A percentile compares a stretch with the other conserved stretches of the same genome.
Conservation (phyloP, 495 filamentous ascomycete genomes). For the Beverwykella pulmonaria region DNA sequence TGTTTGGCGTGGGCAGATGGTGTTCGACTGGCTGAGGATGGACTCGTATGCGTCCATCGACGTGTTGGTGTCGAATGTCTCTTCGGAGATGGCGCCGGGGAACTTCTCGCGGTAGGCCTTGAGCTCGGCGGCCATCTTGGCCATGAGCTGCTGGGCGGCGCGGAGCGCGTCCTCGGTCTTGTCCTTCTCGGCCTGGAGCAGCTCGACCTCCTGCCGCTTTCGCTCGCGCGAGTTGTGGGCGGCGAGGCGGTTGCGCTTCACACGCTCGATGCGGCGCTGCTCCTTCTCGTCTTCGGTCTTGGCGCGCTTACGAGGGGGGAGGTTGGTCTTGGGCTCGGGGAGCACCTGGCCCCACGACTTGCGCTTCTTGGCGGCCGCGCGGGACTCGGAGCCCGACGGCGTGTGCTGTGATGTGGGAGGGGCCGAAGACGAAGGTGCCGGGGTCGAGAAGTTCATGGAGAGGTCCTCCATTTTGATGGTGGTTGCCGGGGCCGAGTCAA, state of each 20-base stretch:
- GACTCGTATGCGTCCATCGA: slow-evolving; percentile 24
- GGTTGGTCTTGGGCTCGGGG: slow-evolving; percentile 92
- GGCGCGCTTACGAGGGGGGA: slow-evolving; percentile 94
- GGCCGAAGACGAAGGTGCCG: neutral
- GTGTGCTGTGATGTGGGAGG: neutral
- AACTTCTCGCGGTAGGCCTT: slow-evolving; percentile 51
- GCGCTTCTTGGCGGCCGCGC: slow-evolving; percentile 83
- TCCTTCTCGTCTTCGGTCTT: slow-evolving; percentile 98
- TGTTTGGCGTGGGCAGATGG: slow-evolving; percentile 36
- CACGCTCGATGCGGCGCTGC: slow-evolving; percentile 94
- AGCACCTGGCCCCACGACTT: slow-evolving; percentile 99
- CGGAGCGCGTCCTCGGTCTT: slow-evolving; percentile 64
- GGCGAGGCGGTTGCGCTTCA: slow-evolving; percentile 91
- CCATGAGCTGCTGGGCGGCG: slow-evolving; percentile 68
- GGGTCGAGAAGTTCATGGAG: neutral
- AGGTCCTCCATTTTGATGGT: slow-evolving; percentile 42
- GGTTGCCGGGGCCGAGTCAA: slow-evolving; percentile 14
- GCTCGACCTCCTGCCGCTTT: slow-evolving; percentile 92
- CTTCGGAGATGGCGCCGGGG: slow-evolving; percentile 40
- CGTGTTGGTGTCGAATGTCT: neutral
- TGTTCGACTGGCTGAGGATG: slow-evolving; percentile 16
- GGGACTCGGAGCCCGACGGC: slow-evolving; percentile 42
- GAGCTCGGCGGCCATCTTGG: slow-evolving; percentile 63
- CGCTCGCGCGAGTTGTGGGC: slow-evolving; percentile 95
- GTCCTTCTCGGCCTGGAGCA: slow-evolving; percentile 74